phyloP scores from a whole-genome alignment of 176 grass and related monocot genomes.

The Pontederia paniculata region DNA sequence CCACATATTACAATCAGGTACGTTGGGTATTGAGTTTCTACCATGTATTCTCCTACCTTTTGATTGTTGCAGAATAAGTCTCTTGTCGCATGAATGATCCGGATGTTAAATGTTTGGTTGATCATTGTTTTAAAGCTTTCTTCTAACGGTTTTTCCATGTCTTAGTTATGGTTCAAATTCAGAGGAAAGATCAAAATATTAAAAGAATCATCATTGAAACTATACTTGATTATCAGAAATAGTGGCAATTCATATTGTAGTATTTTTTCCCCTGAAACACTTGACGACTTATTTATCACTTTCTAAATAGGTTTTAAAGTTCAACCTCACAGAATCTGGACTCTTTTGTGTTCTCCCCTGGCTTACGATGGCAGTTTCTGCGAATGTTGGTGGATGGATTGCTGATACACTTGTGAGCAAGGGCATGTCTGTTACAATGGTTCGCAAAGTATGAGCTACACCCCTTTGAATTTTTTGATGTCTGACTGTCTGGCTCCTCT shows the following conservation, averaged over 20 bases:
- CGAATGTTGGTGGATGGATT: constrained; percentile 93
- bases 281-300: not conserved
- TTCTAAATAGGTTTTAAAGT: constrained; percentile 76
- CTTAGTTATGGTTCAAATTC: no score
- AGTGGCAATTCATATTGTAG: no score
- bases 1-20: constrained; percentile 98
- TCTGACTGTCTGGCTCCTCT: no score
- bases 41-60: not conserved
- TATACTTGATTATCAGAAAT: no score
- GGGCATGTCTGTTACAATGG: constrained; percentile 70
- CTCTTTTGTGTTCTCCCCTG: constrained; percentile 89
- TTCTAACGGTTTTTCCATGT: not conserved
- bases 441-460: constrained; percentile 62
- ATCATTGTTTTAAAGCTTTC: not conserved
- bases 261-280: no score
- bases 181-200: no score
- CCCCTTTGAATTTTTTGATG: not conserved
- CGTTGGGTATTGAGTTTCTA: constrained; percentile 1
- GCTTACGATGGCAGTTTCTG: constrained; percentile 89
- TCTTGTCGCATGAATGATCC: no score
- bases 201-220: no score
- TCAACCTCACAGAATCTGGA: constrained; percentile 89
- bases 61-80: not conserved
- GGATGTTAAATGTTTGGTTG: not conserved
- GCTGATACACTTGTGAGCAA: constrained; percentile 76